A percentile compares a stretch with the other conserved stretches of the same genome.
Conservation (phyloP, 192 early-diverging fungal species). For the Coemansia sp. region DNA sequence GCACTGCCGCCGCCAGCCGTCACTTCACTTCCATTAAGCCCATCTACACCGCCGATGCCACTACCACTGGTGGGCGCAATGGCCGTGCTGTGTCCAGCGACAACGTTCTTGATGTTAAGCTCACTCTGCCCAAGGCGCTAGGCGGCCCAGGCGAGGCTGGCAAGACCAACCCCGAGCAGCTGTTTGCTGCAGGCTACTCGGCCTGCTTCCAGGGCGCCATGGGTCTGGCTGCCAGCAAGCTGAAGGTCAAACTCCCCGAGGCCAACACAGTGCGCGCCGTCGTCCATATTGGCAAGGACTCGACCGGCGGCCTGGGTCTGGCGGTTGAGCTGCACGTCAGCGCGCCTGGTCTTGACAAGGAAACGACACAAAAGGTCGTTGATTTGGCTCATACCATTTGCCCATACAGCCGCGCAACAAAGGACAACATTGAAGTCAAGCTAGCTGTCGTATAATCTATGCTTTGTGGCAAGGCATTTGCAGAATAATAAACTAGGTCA, state of each 20-base stretch:
- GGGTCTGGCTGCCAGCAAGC: conserved; percentile 52
- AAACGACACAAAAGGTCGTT: conserved; percentile 47
- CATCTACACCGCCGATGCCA: conserved; percentile 61
- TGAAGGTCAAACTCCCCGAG: conserved; percentile 52
- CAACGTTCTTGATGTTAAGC: conserved; percentile 53
- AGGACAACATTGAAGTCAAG: conserved; percentile 59
- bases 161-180: conserved; percentile 64
- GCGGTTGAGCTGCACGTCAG: conserved; percentile 56
- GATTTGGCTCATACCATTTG: conserved; percentile 60
- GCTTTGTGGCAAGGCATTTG: neutral
- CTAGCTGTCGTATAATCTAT: conserved; percentile 43
- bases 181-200: conserved; percentile 60
- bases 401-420: conserved; percentile 59
- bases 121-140: conserved; percentile 61
- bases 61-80: conserved; percentile 59
- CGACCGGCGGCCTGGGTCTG: conserved; percentile 56
- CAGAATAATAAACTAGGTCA: neutral
- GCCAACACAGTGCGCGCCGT: conserved; percentile 51
- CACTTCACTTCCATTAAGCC: conserved; percentile 56
- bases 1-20: conserved; percentile 20
- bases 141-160: conserved; percentile 58
- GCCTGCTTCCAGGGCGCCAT: conserved; percentile 65
- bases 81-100: conserved; percentile 60
- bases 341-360: conserved; percentile 55
- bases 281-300: conserved; percentile 59